Evolutionary conservation across 306 rosid genomes (phyloP).

Genomic region (Cucumis melo): DNA sequence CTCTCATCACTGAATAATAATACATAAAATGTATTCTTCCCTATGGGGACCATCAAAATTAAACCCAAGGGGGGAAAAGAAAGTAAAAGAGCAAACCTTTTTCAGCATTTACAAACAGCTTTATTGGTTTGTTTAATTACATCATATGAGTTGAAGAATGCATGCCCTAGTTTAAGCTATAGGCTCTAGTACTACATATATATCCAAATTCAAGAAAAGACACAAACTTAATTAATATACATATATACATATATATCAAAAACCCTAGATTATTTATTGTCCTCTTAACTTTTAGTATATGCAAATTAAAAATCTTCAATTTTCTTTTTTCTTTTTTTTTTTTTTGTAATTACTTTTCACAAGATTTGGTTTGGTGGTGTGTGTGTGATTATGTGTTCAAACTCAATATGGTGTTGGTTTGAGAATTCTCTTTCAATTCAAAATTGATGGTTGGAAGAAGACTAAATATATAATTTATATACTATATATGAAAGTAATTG

Average conservation of each 20-base stretch:
- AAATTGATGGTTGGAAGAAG: background rate
- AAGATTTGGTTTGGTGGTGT: background rate
- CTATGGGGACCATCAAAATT: constrained; percentile 6
- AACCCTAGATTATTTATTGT: constrained; percentile 8
- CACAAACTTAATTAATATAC: background rate
- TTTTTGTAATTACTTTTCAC: constrained; percentile 11
- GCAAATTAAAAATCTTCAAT: background rate
- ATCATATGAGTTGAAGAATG: constrained; percentile 15
- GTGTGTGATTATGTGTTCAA: background rate
- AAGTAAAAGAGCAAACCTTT: background rate
- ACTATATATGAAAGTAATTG: background rate
- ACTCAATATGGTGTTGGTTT: background rate
- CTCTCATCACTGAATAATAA: background rate
- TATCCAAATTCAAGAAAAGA: background rate
- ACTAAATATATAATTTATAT: background rate
- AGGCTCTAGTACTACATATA: background rate
- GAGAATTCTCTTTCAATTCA: background rate
- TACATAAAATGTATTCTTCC: background rate
- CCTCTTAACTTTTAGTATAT: background rate
- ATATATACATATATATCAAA: too few relatives aligned
- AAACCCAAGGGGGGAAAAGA: background rate
- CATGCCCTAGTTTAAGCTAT: background rate
- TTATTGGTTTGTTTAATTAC: constrained; percentile 17
- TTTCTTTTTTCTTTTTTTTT: too few relatives aligned
- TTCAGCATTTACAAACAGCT: constrained; percentile 16